Conservation (phyloP, 768 basidiomycete species). For the Pleurotus tuoliensis region DNA sequence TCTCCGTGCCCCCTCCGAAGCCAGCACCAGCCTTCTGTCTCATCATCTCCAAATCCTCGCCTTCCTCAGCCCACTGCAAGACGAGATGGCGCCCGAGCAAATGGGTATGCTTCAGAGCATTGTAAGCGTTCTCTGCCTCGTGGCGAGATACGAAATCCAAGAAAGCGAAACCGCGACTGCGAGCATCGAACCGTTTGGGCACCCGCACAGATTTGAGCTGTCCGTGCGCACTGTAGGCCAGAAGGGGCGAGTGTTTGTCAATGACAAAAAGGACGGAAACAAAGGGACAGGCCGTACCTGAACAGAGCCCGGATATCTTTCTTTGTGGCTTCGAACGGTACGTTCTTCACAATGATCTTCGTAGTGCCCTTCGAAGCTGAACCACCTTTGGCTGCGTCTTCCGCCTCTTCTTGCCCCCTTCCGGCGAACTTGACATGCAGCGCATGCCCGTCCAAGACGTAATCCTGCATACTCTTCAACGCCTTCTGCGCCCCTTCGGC, state of each 20-base stretch:
- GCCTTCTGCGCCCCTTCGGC: slow-evolving; percentile 70
- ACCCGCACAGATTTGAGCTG: slow-evolving; percentile 92
- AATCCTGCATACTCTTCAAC: slow-evolving; percentile 72
- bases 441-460: slow-evolving; percentile 83
- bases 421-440: slow-evolving; percentile 85
- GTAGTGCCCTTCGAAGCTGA: slow-evolving; percentile 53
- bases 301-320: slow-evolving; percentile 90
- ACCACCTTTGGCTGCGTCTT: slow-evolving; percentile 30
- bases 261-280: neutral
- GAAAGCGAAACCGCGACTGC: slow-evolving; percentile 94
- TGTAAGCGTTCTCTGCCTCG: slow-evolving; percentile 88
- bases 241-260: slow-evolving; percentile 2
- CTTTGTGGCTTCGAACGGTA: slow-evolving; percentile 94
- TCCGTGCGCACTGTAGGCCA: slow-evolving; percentile 69
- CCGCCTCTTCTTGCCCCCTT: slow-evolving; percentile 64
- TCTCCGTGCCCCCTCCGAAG: slow-evolving; percentile 59
- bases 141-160: slow-evolving; percentile 87
- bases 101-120: slow-evolving; percentile 88
- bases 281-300: slow-evolving; percentile 47
- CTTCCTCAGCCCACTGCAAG: slow-evolving; percentile 89
- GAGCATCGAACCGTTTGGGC: slow-evolving; percentile 86
- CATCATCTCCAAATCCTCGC: slow-evolving; percentile 71
- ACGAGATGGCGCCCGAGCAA: slow-evolving; percentile 94
- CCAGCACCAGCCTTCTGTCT: slow-evolving; percentile 80
- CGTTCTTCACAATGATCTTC: slow-evolving; percentile 97